A percentile compares a stretch with the other conserved stretches of the same genome.
These are phyloP conservation scores for Mercurialis annua DNA, from an alignment of 345 rosid species.

Conservation along the genomic window DNA sequence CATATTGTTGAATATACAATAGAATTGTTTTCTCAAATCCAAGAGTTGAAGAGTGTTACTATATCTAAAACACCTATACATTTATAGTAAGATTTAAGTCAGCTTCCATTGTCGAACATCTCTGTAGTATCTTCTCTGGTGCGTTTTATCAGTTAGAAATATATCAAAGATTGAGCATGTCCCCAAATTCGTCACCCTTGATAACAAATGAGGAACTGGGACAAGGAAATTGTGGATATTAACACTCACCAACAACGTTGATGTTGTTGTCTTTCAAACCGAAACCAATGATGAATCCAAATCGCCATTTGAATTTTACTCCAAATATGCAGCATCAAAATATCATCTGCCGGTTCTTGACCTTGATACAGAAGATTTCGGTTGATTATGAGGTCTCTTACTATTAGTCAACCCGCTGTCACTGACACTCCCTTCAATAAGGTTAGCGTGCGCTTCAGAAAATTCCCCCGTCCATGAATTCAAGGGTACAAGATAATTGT, in stretches of 20 bases:
- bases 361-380: conserved; percentile 39
- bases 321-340: not conserved
- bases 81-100: not conserved
- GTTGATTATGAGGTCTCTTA: conserved; percentile 45
- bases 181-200: conserved; percentile 10
- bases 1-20: not conserved
- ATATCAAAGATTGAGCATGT: not conserved
- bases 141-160: conserved; percentile 24
- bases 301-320: not conserved
- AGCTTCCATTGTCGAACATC: not conserved
- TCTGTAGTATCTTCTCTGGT: conserved; percentile 15
- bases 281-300: conserved; percentile 4
- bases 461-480: conserved; percentile 74
- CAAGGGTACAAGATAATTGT: conserved; percentile 74
- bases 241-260: conserved; percentile 15
- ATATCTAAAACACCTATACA: conserved; percentile 5
- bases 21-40: not conserved
- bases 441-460: conserved; percentile 67
- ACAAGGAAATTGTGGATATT: not conserved
- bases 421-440: conserved; percentile 75
- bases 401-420: conserved; percentile 70
- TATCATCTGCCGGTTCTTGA: conserved; percentile 36
- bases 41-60: not conserved
- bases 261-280: not conserved
- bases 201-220: not conserved